Evolutionary conservation across 2,329 filamentous ascomycete species (phyloP).

Genomic region (Aspergillus oerlinghausenensis): DNA sequence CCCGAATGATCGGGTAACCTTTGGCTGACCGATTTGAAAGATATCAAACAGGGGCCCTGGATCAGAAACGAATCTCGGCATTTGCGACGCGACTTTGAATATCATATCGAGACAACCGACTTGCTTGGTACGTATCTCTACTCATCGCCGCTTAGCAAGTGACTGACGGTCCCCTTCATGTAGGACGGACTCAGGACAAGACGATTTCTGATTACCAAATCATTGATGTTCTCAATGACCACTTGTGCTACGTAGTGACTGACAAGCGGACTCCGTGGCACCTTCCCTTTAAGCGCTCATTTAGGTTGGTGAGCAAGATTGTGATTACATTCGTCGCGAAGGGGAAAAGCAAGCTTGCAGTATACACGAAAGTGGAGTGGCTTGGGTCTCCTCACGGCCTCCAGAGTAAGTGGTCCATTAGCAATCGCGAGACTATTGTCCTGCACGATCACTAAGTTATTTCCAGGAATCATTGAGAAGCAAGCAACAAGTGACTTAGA

Average conservation of each 20-base stretch:
- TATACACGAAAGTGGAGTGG: conserved; percentile 89
- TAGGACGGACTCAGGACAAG: conserved; percentile 49
- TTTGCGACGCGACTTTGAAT: conserved; percentile 74
- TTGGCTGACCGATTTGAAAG: conserved; percentile 30
- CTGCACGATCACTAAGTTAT: conserved; percentile 3
- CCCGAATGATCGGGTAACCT: not conserved
- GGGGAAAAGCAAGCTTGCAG: conserved; percentile 82
- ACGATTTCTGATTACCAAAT: conserved; percentile 77
- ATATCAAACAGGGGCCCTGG: conserved; percentile 87
- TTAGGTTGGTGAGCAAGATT: conserved; percentile 81
- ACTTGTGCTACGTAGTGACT: conserved; percentile 65
- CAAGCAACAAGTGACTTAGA: conserved; percentile 67
- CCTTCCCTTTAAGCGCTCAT: conserved; percentile 72
- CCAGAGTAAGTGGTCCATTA: conserved; percentile 32
- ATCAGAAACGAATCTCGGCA: conserved; percentile 62
- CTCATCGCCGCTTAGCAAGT: not conserved
- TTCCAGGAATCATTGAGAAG: conserved; percentile 50
- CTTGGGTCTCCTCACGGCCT: conserved; percentile 56
- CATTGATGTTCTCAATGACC: conserved; percentile 77
- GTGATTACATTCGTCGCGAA: conserved; percentile 93
- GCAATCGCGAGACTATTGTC: not conserved
- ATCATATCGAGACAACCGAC: conserved; percentile 66
- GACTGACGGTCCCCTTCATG: conserved; percentile 9
- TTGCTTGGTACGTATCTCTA: conserved; percentile 52
- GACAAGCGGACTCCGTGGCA: conserved; percentile 71